Base-by-base conservation (phyloP, 345 rosid species). In the Melaleuca quinquenervia region DNA sequence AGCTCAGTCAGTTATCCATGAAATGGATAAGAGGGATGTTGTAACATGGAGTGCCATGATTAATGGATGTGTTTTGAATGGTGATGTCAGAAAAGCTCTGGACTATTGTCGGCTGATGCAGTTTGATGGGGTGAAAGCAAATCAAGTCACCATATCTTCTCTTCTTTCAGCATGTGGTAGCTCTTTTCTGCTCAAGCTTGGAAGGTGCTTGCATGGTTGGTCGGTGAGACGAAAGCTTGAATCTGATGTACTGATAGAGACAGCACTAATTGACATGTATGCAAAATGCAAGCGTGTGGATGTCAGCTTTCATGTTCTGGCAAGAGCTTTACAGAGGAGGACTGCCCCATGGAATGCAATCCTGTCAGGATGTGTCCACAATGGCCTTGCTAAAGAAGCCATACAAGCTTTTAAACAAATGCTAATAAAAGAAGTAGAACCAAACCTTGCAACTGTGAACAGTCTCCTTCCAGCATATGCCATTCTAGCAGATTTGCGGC, bases 211-310 rank as follows among this genome's bases (percentile, higher is more conserved):
- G 87, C 99, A 96, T 76, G 97, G 96, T 51, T 95, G 96, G 98
- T 94, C 92, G 3, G 84, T 91, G 83, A 92, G 93, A 90, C 96
- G 90, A 85, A 87, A 88, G 82, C 85, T 94, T 41, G 91, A 86
- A 85, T 85, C 89, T 8, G 89, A 91, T 78, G 90, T 94, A 87
- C 83, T 86, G 50, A 85, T 94, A 13, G 96, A 95, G 86, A 96
- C 99, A 53, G 93, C 97, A 88, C 89, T 96, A 90, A 94, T 95
- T 83, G 95, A 94, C 88, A 94, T 95, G 96, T 96, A 95, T 89
- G 96, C 99, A 87, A 95, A 92, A 88, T 94, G 97, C 89, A 87
- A 90, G 60, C 91, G 86, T 1, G 20, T 93, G 85, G 90, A 92
- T 64, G 91, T 91, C 60, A 92, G 96, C 86, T 94, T 92, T 48